These are phyloP conservation scores for Bothriochloa decipiens DNA, from an alignment of 176 grass and related monocot species.

Conservation along the genomic window DNA sequence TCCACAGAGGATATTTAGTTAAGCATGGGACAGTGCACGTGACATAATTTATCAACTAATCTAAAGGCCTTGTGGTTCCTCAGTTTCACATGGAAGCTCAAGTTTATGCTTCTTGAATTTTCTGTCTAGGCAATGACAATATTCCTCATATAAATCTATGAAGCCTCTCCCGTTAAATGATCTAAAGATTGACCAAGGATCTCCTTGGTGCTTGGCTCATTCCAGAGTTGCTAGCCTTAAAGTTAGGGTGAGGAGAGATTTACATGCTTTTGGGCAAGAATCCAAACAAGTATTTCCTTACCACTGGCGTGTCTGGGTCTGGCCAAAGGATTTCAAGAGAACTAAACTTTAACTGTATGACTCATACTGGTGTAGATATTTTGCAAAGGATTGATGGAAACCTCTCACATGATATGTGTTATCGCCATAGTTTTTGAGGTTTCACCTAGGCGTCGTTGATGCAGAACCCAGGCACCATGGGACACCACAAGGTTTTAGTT, in stretches of 20 bases:
- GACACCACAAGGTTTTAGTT: neutral
- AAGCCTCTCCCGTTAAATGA: neutral
- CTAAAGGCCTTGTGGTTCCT: neutral
- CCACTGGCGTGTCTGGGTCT: neutral
- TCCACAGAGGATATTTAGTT: neutral
- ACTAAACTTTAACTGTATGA: neutral
- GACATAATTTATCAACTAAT: neutral
- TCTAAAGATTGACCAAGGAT: neutral
- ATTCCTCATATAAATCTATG: neutral
- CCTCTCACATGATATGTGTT: neutral
- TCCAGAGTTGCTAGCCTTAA: neutral
- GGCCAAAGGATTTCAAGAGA: neutral
- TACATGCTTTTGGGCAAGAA: neutral
- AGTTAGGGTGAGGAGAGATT: neutral
- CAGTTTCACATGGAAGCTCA: neutral
- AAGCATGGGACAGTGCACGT: slow-evolving; percentile 5
- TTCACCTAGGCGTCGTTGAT: neutral
- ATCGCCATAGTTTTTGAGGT: neutral
- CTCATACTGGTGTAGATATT: neutral
- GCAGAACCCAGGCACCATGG: neutral
- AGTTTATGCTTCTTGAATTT: neutral
- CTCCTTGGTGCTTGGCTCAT: neutral
- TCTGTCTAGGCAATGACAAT: neutral
- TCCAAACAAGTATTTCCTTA: neutral
- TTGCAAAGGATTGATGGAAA: neutral